A percentile compares a stretch with the other conserved stretches of the same genome.
Evolutionary conservation across 257 asterid species (phyloP).

Genomic region (Petunia secreta): DNA sequence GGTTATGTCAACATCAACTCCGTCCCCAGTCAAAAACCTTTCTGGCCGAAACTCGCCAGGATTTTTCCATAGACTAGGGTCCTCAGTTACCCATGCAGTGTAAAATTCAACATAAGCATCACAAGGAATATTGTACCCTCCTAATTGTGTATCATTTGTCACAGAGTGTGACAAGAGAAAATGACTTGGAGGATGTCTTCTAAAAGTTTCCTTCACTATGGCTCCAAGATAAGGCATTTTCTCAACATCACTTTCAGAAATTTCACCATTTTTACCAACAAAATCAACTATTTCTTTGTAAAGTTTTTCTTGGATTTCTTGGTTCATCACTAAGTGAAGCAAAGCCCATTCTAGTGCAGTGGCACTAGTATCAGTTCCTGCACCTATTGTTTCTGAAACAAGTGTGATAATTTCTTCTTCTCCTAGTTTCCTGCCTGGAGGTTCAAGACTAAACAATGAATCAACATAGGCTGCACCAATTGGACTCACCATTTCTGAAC

Average conservation of each 20-base stretch:
- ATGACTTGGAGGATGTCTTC: constrained; percentile 92
- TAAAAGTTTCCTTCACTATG: constrained; percentile 70
- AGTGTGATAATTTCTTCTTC: constrained; percentile 92
- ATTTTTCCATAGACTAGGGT: constrained; percentile 67
- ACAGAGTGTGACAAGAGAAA: constrained; percentile 84
- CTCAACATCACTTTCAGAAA: constrained; percentile 69
- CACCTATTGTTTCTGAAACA: constrained; percentile 82
- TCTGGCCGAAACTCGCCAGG: constrained; percentile 78
- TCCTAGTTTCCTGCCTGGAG: constrained; percentile 59
- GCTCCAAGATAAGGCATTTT: constrained; percentile 83
- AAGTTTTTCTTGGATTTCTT: constrained; percentile 71
- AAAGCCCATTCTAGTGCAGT: constrained; percentile 88
- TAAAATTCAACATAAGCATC: constrained; percentile 79
- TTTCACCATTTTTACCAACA: constrained; percentile 62
- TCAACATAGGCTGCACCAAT: constrained; percentile 91
- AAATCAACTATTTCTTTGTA: constrained; percentile 62
- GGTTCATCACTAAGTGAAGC: constrained; percentile 66
- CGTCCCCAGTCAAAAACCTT: constrained; percentile 83
- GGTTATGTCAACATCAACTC: constrained; percentile 83
- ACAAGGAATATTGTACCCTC: constrained; percentile 83
- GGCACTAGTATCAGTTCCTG: constrained; percentile 97
- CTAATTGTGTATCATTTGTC: constrained; percentile 62
- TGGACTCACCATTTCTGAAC: constrained; percentile 81
- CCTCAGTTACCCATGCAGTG: constrained; percentile 93
- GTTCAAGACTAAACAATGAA: constrained; percentile 67